Percentiles rank a stretch among this genome's conserved stretches.
Evolutionary conservation across 1,284 basidiomycete genomes (phyloP).

Genomic region (Malassezia sp.): DNA sequence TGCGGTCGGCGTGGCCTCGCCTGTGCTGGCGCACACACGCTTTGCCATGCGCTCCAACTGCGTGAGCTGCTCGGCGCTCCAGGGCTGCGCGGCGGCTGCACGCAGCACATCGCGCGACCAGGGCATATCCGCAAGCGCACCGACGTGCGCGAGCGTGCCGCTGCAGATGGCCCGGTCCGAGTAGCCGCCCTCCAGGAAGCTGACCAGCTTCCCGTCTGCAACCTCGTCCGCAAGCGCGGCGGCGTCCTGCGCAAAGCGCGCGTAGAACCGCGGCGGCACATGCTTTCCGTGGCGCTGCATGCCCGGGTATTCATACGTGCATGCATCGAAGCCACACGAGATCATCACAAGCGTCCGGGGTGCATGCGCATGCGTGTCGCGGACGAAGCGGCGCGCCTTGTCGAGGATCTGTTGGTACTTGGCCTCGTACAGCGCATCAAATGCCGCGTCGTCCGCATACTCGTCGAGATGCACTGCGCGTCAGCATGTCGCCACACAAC

Average conservation of each 20-base stretch:
- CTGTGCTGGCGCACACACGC: slow-evolving; percentile 17
- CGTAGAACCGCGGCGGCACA: slow-evolving; percentile 76
- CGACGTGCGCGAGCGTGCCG: slow-evolving; percentile 48
- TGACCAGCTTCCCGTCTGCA: slow-evolving; percentile 63
- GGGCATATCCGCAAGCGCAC: slow-evolving; percentile 19
- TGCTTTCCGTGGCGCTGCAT: slow-evolving; percentile 89
- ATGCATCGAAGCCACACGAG: slow-evolving; percentile 73
- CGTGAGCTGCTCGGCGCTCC: slow-evolving; percentile 23
- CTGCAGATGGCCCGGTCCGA: slow-evolving; percentile 68
- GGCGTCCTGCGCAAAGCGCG: slow-evolving; percentile 67
- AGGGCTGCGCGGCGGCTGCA: neutral
- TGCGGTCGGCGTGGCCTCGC: slow-evolving; percentile 4
- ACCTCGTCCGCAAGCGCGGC: slow-evolving; percentile 58
- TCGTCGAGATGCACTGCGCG: slow-evolving; percentile 70
- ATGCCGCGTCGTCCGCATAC: slow-evolving; percentile 64
- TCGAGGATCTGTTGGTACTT: slow-evolving; percentile 62
- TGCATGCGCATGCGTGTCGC: slow-evolving; percentile 56
- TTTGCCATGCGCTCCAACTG: slow-evolving; percentile 32
- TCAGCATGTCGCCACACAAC: slow-evolving; percentile 9
- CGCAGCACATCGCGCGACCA: no score
- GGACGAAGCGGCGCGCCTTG: slow-evolving; percentile 63
- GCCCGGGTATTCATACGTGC: slow-evolving; percentile 73
- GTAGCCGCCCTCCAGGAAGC: slow-evolving; percentile 88
- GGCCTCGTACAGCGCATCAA: slow-evolving; percentile 64
- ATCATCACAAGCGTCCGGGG: slow-evolving; percentile 61